Base-by-base conservation (phyloP, 345 rosid genomes). In the Citrus medica region DNA sequence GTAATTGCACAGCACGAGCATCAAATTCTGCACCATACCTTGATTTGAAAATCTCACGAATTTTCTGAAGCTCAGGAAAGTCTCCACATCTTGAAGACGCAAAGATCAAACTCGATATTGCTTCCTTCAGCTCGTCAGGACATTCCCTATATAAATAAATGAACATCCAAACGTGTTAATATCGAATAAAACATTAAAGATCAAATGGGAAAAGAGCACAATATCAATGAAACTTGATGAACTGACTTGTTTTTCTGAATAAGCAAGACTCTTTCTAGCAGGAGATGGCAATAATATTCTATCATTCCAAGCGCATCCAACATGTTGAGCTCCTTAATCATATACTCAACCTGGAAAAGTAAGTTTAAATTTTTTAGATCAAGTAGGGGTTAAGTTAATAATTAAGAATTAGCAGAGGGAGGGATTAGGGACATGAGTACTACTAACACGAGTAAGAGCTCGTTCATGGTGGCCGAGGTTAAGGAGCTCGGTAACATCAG, bases 51-150 rank as follows among this genome's bases (percentile, higher is more conserved):
- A 83, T 78, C 25, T 69, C 75, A 24, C 90, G 85, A 62, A 88
- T 76, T 71, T 80, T 75, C 60, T 72, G 86, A 38, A 91, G 86
- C 78, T 91, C 92, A 0, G 92, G 91, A 67, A 89, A 88, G 64
- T 88, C 90, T 21, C 90, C 85, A 16, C 87, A 83, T 66, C 94
- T 87, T 19, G 91, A 87, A 46, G 94, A 82, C 67, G 90, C 89
- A 76, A 81, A 91, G 72, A 87, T 86, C 87, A 89, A 88, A 81
- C 88, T 81, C 8, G 94, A 82, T 65, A 85, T 71, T 33, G 90
- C 86, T 79, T 86, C 90, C 73, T 74, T 83, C 14, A 89, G 85
- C 74, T 89, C 90, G 55, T 88, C 91, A 22, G 90, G 91, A 69
- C 89, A 84, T 62, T 84, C 85, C 80, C 90, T 87, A 58, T 10